Evolutionary conservation across 257 asterid species (phyloP), one percentile per base, ranked within the genome.

Genomic region (Capsicum baccatum): DNA sequence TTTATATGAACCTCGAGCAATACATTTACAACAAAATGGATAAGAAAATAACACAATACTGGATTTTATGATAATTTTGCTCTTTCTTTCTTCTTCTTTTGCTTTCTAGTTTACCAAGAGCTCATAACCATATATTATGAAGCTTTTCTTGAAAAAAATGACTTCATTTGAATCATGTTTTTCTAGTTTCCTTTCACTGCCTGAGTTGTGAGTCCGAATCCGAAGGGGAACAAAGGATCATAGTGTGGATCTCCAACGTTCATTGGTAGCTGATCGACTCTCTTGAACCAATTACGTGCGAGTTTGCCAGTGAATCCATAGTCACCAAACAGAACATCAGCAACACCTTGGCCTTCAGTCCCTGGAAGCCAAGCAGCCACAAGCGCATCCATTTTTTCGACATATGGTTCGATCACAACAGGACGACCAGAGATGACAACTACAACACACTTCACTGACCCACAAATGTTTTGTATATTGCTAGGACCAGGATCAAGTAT

Each of bases 321-420:
- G 71, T 88, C 91, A 6, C 92, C 91, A 70, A 90, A 90, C 47
- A 90, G 19, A 83, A 80, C 89, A 87, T 90, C 92, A 55, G 91
- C 86, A 60, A 90, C 82, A 5, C 92, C 92, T 76, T 88, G 92
- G 6, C 92, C 92, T 86, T 90, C 92, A 0, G 89, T 88, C 0
- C 92, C 92, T 3, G 92, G 92, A 82, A 90, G 89, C 91, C 92
- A 90, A 26, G 92, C 92, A 47, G 92, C 91, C 16, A 88, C 89
- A 0, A 90, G 89, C 0, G 89, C 91, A 9, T 87, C 91, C 33
- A 90, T 87, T 82, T 62, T 80, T 0, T 73, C 76, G n/a, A 90
- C 79, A 48, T 89, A 87, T 8, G 90, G 89, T 78, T 86, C 87
- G 52, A 90, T 86, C 13, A 89, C 88, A 9, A 89, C 89, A 0